A percentile compares a stretch with the other conserved stretches of the same genome.
These are phyloP conservation scores for Xylariaceae sp. DNA, from an alignment of 2,329 filamentous ascomycete species.

Conservation along the genomic window DNA sequence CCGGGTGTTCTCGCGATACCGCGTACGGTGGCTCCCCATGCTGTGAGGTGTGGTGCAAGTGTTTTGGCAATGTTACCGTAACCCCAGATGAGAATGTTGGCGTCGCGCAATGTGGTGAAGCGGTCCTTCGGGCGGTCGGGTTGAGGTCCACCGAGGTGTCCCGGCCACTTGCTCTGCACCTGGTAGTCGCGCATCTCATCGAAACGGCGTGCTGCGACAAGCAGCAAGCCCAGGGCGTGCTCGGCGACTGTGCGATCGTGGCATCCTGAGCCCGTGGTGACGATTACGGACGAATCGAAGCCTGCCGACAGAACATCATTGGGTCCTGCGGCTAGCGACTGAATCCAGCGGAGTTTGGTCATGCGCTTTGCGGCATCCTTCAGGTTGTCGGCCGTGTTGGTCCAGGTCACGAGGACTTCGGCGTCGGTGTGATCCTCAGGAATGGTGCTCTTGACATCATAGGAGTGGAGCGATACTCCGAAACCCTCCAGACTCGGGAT, in stretches of 20 bases:
- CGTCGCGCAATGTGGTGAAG: conserved; percentile 58
- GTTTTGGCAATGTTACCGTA: conserved; percentile 64
- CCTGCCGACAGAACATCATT: conserved; percentile 62
- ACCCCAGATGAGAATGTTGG: conserved; percentile 59
- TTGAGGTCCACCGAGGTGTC: conserved; percentile 58
- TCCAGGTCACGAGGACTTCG: conserved; percentile 59
- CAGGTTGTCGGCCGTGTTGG: conserved; percentile 56
- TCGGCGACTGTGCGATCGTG: conserved; percentile 64
- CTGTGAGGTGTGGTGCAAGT: conserved; percentile 50
- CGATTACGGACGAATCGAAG: conserved; percentile 46
- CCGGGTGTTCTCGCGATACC: conserved; percentile 56
- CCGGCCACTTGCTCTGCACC: conserved; percentile 53
- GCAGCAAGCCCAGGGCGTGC: conserved; percentile 57
- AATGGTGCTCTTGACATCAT: conserved; percentile 54
- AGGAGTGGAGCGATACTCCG: conserved; percentile 52
- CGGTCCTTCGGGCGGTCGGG: conserved; percentile 52
- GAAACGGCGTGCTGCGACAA: conserved; percentile 53
- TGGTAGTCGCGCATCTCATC: conserved; percentile 62
- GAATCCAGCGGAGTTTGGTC: conserved; percentile 60
- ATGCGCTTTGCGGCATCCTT: conserved; percentile 52
- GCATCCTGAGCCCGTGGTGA: conserved; percentile 60
- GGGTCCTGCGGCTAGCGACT: conserved; percentile 62
- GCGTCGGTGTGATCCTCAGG: conserved; percentile 57
- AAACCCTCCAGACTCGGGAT: conserved; percentile 53
- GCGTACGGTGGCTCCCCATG: conserved; percentile 53